Evolutionary conservation across 2,329 filamentous ascomycete genomes (phyloP).

Genomic region (Bimuria novae-zelandiae): DNA sequence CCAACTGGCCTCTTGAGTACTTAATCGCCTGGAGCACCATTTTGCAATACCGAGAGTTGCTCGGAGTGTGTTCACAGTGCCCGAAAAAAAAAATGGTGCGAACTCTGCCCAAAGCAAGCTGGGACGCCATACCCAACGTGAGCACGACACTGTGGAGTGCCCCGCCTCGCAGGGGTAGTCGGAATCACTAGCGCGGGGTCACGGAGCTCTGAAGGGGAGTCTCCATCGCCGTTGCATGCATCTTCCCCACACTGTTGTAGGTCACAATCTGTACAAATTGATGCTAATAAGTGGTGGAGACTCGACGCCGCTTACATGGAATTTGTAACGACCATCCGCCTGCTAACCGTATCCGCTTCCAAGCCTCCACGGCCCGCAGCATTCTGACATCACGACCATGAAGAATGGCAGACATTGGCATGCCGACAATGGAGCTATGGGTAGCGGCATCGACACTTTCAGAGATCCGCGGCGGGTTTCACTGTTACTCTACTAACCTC

Average conservation of each 20-base stretch:
- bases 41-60: constrained; percentile 5
- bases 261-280: no score
- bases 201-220: neutral
- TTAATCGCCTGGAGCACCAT: constrained; percentile 76
- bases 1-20: constrained; percentile 71
- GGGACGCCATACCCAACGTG: constrained; percentile 24
- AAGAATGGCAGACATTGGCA: neutral
- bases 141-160: constrained; percentile 13
- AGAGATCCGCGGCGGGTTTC: neutral
- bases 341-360: constrained; percentile 1
- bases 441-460: neutral
- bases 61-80: neutral
- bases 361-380: neutral
- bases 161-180: constrained; percentile 16
- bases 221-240: no score
- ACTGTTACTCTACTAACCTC: no score
- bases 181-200: constrained; percentile 7
- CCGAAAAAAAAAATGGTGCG: constrained; percentile 14
- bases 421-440: constrained; percentile 18
- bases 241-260: no score
- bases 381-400: constrained; percentile 15
- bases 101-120: constrained; percentile 11
- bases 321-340: neutral
- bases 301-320: neutral
- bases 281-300: no score